These are phyloP conservation scores for Sugiyamaella chiloensis DNA, from an alignment of 805 yeast genomes.

Conservation along the genomic window DNA sequence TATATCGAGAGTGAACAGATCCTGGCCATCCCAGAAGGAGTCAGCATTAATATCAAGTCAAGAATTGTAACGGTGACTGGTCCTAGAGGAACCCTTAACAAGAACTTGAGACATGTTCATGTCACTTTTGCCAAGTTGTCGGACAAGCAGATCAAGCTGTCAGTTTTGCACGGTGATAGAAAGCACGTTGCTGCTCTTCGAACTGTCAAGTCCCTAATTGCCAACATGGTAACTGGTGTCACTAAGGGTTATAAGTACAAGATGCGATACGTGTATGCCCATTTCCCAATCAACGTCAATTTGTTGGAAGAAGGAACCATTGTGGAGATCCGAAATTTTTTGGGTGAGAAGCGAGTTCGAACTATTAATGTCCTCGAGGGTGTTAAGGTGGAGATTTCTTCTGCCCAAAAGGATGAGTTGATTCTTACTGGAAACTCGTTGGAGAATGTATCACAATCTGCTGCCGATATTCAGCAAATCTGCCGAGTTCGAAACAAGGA, in stretches of 20 bases:
- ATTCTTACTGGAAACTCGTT: slow-evolving; percentile 90
- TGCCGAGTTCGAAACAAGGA: slow-evolving; percentile 99
- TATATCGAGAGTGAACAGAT: slow-evolving; percentile 83
- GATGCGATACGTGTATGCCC: slow-evolving; percentile 99
- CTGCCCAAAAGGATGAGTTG: slow-evolving; percentile 90
- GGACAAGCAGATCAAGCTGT: slow-evolving; percentile 73
- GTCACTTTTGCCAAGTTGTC: slow-evolving; percentile 80
- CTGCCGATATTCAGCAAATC: slow-evolving; percentile 96
- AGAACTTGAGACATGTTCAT: slow-evolving; percentile 91
- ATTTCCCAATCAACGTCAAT: slow-evolving; percentile 99
- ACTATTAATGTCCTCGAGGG: slow-evolving; percentile 81
- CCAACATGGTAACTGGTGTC: slow-evolving; percentile 97
- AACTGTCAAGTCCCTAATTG: slow-evolving; percentile 92
- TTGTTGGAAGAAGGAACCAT: slow-evolving; percentile 70
- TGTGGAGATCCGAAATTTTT: slow-evolving; percentile 98
- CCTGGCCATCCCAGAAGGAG: slow-evolving; percentile 88
- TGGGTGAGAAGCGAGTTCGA: slow-evolving; percentile 99
- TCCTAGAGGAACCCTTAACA: slow-evolving; percentile 93
- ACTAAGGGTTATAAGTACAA: slow-evolving; percentile 99
- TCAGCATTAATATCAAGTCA: slow-evolving; percentile 84
- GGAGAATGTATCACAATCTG: slow-evolving; percentile 96
- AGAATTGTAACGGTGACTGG: slow-evolving; percentile 87
- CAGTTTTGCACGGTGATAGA: slow-evolving; percentile 98
- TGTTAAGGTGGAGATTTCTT: slow-evolving; percentile 77
- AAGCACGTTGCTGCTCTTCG: slow-evolving; percentile 99